Evolutionary conservation across 148 eudicot genomes (phyloP).

Genomic region (Camellia lanceoleosa): DNA sequence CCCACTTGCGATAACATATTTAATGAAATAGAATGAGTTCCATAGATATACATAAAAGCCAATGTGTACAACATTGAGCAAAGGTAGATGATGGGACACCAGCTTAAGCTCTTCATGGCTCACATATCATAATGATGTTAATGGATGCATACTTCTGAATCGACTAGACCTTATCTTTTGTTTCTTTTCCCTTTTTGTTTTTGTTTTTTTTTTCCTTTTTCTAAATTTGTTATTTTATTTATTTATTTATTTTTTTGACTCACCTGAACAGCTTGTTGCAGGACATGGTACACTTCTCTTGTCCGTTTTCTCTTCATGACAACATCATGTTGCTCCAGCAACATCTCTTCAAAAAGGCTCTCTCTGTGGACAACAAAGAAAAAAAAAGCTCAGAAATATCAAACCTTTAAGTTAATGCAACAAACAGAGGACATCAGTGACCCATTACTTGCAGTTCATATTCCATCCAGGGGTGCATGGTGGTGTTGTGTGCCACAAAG

Average conservation of each 20-base stretch:
- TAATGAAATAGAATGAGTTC: neutral
- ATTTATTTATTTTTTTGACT: neutral
- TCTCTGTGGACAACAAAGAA: neutral
- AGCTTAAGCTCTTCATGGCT: neutral
- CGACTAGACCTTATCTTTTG: neutral
- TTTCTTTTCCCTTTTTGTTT: neutral
- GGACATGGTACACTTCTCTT: neutral
- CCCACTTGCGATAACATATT: neutral
- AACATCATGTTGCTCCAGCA: neutral
- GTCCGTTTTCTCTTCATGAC: neutral
- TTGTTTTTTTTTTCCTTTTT: neutral
- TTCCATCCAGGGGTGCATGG: neutral
- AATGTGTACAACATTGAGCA: neutral
- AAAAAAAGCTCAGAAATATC: neutral
- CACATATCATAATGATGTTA: neutral
- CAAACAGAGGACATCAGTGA: neutral
- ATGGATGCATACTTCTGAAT: neutral
- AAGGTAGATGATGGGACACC: neutral
- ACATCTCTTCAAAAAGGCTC: constrained; percentile 9
- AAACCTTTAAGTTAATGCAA: neutral
- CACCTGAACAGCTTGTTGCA: constrained; percentile 9
- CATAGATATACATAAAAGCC: neutral
- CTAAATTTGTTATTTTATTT: neutral
- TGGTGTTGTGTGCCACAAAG: neutral
- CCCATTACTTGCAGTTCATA: neutral